phyloP scores from a whole-genome alignment of 768 basidiomycete genomes.

The Auriscalpium orientale region DNA sequence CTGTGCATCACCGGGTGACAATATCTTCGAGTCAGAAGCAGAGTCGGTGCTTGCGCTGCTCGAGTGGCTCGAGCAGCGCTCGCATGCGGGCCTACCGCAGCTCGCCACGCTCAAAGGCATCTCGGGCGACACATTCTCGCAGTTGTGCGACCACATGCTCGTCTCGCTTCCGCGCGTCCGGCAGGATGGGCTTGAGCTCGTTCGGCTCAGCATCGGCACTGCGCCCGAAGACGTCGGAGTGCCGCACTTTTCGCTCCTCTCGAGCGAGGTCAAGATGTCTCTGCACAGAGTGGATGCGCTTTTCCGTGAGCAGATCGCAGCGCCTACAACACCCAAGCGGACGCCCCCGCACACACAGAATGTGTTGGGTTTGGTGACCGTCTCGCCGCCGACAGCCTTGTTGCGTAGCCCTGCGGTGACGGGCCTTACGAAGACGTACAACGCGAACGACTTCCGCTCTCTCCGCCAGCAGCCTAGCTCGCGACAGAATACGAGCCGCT shows the following conservation, averaged over 20 bases:
- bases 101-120: constrained; percentile 44
- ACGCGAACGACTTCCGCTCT: constrained; percentile 75
- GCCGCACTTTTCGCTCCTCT: not conserved
- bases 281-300: constrained; percentile 41
- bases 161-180: constrained; percentile 22
- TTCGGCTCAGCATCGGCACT: constrained; percentile 25
- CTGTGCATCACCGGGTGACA: constrained; percentile 6
- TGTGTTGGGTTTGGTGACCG: constrained; percentile 52
- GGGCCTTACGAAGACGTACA: constrained; percentile 77
- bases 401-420: constrained; percentile 66
- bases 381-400: constrained; percentile 65
- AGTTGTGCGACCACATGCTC: constrained; percentile 36
- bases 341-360: constrained; percentile 34
- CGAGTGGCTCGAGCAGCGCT: constrained; percentile 39
- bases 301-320: constrained; percentile 31
- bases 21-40: constrained; percentile 21
- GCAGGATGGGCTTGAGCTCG: constrained; percentile 24
- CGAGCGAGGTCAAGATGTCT: constrained; percentile 18
- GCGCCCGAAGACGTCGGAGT: constrained; percentile 14
- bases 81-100: constrained; percentile 34
- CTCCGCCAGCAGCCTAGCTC: constrained; percentile 59
- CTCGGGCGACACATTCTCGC: constrained; percentile 36
- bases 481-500: constrained; percentile 76
- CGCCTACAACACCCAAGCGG: constrained; percentile 49
- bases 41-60: constrained; percentile 36